These are phyloP conservation scores for Trichoderma hamatum DNA, from an alignment of 2,329 filamentous ascomycete species.

Conservation along the genomic window DNA sequence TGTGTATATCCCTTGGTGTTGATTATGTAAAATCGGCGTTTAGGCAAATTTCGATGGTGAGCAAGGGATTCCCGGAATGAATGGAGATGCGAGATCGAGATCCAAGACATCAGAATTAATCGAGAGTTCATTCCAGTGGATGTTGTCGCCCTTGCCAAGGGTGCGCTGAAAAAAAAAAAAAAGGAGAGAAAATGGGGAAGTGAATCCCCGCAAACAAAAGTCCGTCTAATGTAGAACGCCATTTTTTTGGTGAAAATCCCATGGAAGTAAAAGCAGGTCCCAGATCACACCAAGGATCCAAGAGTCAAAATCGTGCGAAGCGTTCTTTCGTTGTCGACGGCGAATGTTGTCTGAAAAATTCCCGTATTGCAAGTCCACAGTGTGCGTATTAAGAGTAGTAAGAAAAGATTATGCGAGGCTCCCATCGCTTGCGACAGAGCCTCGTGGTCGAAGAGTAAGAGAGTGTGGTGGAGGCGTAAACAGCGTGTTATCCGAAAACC, in stretches of 20 bases:
- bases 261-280: slow-evolving; percentile 28
- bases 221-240: slow-evolving; percentile 44
- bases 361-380: slow-evolving; percentile 40
- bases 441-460: slow-evolving; percentile 4
- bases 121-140: slow-evolving; percentile 7
- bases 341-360: slow-evolving; percentile 40
- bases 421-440: not conserved
- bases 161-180: slow-evolving; percentile 21
- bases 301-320: slow-evolving; percentile 23
- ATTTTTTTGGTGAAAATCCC: slow-evolving; percentile 16
- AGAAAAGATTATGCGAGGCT: slow-evolving; percentile 6
- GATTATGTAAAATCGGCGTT: slow-evolving; percentile 7
- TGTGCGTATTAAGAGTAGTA: slow-evolving; percentile 32
- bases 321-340: slow-evolving; percentile 22
- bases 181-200: slow-evolving; percentile 28
- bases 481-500: not conserved
- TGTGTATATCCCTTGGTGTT: slow-evolving; percentile 28
- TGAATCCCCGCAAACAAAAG: slow-evolving; percentile 31
- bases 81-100: slow-evolving; percentile 23
- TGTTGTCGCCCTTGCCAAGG: slow-evolving; percentile 23
- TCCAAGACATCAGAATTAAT: slow-evolving; percentile 21
- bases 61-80: slow-evolving; percentile 4
- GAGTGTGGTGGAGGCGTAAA: not conserved
- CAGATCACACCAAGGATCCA: slow-evolving; percentile 26
- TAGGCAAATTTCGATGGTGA: slow-evolving; percentile 10